Conservation (phyloP, 2,329 filamentous ascomycete genomes). For the Stemphylium beticola region DNA sequence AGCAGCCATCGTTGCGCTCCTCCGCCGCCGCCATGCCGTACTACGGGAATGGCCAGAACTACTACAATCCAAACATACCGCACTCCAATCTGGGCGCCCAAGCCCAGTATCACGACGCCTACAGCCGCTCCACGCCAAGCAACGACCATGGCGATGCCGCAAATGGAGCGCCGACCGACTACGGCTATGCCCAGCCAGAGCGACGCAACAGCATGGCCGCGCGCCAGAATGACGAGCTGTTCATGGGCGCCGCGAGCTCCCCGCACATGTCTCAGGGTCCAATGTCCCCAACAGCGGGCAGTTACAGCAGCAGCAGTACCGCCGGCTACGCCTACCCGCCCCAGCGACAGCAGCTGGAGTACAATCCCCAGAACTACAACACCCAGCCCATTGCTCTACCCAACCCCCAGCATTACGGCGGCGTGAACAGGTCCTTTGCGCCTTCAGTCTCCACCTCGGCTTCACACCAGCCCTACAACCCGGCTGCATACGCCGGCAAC, state of each 20-base stretch:
- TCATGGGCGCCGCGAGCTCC: slow-evolving; percentile 55
- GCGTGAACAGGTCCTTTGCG: slow-evolving; percentile 45
- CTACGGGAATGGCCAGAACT: slow-evolving; percentile 61
- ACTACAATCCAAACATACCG: slow-evolving; percentile 53
- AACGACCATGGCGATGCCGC: slow-evolving; percentile 79
- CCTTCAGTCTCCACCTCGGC: slow-evolving; percentile 25
- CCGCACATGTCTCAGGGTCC: slow-evolving; percentile 36
- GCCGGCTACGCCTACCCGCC: slow-evolving; percentile 56
- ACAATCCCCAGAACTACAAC: slow-evolving; percentile 69
- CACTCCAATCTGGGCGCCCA: slow-evolving; percentile 50
- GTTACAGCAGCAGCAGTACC: slow-evolving; percentile 27
- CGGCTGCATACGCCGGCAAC: slow-evolving; percentile 52
- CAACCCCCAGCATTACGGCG: slow-evolving; percentile 70
- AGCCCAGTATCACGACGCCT: slow-evolving; percentile 44
- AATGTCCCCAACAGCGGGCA: slow-evolving; percentile 34
- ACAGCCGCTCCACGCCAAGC: slow-evolving; percentile 66
- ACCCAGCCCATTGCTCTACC: slow-evolving; percentile 47
- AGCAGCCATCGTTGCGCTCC: slow-evolving; percentile 16
- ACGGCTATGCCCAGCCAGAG: slow-evolving; percentile 47
- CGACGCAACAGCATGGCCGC: slow-evolving; percentile 44
- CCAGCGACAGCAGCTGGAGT: slow-evolving; percentile 50
- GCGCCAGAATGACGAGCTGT: slow-evolving; percentile 65
- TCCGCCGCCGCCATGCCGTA: slow-evolving; percentile 58
- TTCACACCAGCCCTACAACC: slow-evolving; percentile 52
- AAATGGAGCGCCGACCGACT: slow-evolving; percentile 53